These are phyloP conservation scores for Mucor circinelloides DNA, from an alignment of 371 early-diverging fungal species.

Conservation along the genomic window DNA sequence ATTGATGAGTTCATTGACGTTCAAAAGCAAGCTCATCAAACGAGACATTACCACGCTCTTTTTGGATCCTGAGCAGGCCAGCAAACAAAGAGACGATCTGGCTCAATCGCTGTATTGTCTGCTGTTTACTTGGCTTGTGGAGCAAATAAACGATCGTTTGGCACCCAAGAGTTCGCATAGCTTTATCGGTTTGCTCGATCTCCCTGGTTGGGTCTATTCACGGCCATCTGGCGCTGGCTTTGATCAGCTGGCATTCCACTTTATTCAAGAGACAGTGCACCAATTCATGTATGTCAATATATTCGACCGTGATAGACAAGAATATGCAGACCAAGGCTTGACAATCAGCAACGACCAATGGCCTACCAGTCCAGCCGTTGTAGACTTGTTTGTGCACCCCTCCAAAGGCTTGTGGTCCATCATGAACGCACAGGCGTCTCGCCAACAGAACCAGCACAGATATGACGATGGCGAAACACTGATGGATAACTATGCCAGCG, in stretches of 20 bases:
- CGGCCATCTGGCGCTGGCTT: conserved; percentile 39
- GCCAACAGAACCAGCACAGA: conserved; percentile 32
- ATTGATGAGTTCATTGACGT: conserved; percentile 79
- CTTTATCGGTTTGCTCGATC: conserved; percentile 70
- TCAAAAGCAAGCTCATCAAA: conserved; percentile 77
- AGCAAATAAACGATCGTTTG: conserved; percentile 79
- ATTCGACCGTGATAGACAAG: conserved; percentile 54
- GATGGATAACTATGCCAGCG: conserved; percentile 36
- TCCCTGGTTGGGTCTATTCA: conserved; percentile 48
- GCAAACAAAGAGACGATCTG: conserved; percentile 74
- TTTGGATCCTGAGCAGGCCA: conserved; percentile 71
- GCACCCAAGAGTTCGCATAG: conserved; percentile 63
- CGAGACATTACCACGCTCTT: conserved; percentile 87
- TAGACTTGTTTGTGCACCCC: conserved; percentile 50
- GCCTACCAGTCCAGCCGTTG: conserved; percentile 30
- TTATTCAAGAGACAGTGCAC: conserved; percentile 80
- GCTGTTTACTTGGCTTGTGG: conserved; percentile 84
- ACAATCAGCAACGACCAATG: conserved; percentile 37
- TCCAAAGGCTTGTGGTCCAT: conserved; percentile 57
- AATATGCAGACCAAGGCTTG: conserved; percentile 52
- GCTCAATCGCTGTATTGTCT: conserved; percentile 80
- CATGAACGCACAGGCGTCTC: conserved; percentile 54
- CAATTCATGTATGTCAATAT: conserved; percentile 64
- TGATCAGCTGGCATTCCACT: conserved; percentile 77
- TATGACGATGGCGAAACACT: conserved; percentile 38